Conservation (phyloP, 176 grass and related monocot species). For the maize (Zea mays) region DNA sequence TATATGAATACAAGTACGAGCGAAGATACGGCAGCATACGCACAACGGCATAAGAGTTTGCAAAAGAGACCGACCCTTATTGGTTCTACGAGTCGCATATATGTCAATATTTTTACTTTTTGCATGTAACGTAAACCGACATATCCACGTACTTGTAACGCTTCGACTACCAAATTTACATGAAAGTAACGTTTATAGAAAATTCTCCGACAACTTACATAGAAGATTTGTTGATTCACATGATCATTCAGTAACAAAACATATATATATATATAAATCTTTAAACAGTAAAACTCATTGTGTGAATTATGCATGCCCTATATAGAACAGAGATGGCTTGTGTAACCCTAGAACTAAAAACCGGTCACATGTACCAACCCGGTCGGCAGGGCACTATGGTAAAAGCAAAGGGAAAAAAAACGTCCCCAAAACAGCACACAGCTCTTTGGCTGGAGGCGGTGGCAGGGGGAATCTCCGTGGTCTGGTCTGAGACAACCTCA, state of each 20-base stretch:
- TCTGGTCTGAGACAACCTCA: conserved; percentile 39
- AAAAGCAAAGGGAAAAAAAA: conserved; percentile 4
- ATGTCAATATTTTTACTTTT: too few relatives aligned
- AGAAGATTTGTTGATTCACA: too few relatives aligned
- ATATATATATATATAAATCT: too few relatives aligned
- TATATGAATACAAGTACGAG: not conserved
- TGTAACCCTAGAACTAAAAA: not conserved
- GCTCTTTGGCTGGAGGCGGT: conserved; percentile 52
- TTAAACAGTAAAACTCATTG: too few relatives aligned
- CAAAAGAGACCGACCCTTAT: too few relatives aligned
- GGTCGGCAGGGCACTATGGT: conserved; percentile 12
- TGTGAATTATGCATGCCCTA: not conserved
- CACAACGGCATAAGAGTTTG: too few relatives aligned
- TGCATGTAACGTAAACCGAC: not conserved
- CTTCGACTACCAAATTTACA: not conserved
- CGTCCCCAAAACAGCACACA: conserved; percentile 20
- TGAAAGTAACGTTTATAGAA: too few relatives aligned
- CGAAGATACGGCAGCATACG: not conserved
- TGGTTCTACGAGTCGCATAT: too few relatives aligned
- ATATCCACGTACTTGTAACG: not conserved
- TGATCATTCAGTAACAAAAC: too few relatives aligned
- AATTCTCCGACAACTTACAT: too few relatives aligned
- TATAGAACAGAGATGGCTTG: not conserved
- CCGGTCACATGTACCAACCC: too few relatives aligned
- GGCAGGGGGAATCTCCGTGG: conserved; percentile 54